Conservation (phyloP, 768 basidiomycete species). For the Suillus tomentosus region DNA sequence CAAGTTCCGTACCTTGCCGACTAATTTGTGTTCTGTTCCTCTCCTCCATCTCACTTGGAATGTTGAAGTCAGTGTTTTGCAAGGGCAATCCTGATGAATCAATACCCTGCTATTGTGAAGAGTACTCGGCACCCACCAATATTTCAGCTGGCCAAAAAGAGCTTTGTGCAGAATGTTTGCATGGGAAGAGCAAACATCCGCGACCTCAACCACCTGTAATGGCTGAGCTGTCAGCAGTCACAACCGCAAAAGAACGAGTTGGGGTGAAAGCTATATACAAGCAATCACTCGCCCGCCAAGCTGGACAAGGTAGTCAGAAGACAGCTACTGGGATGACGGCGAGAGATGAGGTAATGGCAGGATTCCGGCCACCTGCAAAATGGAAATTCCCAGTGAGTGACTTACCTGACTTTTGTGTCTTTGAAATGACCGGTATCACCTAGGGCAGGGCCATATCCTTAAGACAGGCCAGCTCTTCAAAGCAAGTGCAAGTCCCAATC, state of each 20-base stretch:
- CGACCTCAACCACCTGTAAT: background rate
- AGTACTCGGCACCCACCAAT: background rate
- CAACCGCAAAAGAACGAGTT: too few relatives aligned
- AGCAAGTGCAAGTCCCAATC: background rate
- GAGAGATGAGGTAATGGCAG: too few relatives aligned
- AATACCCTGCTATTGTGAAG: background rate
- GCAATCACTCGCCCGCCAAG: too few relatives aligned
- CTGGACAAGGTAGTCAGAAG: too few relatives aligned
- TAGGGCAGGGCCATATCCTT: background rate
- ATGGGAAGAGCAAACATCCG: background rate
- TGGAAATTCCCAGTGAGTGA: too few relatives aligned
- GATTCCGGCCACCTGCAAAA: too few relatives aligned
- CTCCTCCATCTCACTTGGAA: background rate
- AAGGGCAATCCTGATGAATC: conserved; percentile 1
- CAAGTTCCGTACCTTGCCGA: conserved; percentile 1
- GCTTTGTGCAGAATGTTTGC: background rate
- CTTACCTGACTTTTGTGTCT: too few relatives aligned
- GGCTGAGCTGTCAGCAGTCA: too few relatives aligned
- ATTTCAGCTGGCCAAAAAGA: background rate
- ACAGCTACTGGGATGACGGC: too few relatives aligned
- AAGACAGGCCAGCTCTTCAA: background rate
- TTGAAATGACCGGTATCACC: background rate
- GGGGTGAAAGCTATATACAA: too few relatives aligned
- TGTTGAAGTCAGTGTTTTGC: background rate
- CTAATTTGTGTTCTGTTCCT: background rate